Base-by-base conservation (phyloP, 1,284 basidiomycete species). In the Anthracocystis panici-leucophaei region DNA sequence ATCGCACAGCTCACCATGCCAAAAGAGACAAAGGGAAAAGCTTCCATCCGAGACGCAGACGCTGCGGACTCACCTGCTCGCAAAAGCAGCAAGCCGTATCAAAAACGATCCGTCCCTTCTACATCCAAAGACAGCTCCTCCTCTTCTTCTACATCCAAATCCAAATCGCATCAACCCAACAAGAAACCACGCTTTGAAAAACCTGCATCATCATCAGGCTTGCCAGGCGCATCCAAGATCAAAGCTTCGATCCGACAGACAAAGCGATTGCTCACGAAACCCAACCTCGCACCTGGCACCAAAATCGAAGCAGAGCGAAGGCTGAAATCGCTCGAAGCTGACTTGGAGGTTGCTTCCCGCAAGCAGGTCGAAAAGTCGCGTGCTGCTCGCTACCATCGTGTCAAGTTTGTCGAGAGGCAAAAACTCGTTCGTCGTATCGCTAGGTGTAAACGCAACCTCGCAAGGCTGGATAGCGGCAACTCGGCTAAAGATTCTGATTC, bases 281-380 rank as follows among this genome's bases (percentile, higher is more conserved):
- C 63, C 9, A 78, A 79, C 35, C 65, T 81, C 7, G 73, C 69
- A 5, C 75, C 75, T 2, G 78, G 74, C 18, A 71, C 65, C 48
- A 70, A 70, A 52, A 77, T 78, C 56, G 79, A 81, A 53, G 79
- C 79, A 12, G 76, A 81, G 53, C 65, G 79, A 21, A 57, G 75
- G 20, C 75, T 81, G 27, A 62, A 61, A 9, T 55, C 79, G 0
- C 72, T 79, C 40, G 62, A 78, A 40, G 49, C 64, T 11, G 78
- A 80, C 57, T 31, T 80, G 40, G 71, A 70, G 27, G 33, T 54
- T 10, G 66, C 57, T 2, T 46, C 64, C 9, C 58, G 64, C 50
- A 64, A 66, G 14, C 63, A 71, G 42, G 58, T 65, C 2, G 77
- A 79, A 46, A 69, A 71, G 42, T 63, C 62, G 7, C 64, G 66